Conservation (phyloP, 495 filamentous ascomycete genomes). For the Trichoderma orchidacearum region DNA sequence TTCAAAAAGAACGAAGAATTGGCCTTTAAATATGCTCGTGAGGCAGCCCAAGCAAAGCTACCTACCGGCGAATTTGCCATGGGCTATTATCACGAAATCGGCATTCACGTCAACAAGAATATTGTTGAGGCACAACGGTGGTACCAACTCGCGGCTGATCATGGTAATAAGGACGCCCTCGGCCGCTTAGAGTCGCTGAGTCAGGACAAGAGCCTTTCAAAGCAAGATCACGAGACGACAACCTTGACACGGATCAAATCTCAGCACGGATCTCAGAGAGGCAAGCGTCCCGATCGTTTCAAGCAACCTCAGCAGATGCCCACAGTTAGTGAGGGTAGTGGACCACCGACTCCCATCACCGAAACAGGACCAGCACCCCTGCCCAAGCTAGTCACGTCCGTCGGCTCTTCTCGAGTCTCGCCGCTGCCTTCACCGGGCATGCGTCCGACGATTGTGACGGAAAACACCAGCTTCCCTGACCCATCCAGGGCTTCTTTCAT, state of each 20-base stretch:
- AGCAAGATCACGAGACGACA: conserved; percentile 83
- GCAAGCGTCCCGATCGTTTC: conserved; percentile 53
- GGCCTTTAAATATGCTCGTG: conserved; percentile 79
- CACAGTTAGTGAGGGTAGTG: conserved; percentile 25
- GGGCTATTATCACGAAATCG: conserved; percentile 96
- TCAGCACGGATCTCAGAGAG: conserved; percentile 74
- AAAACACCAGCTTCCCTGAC: conserved; percentile 56
- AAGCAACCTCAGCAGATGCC: conserved; percentile 34
- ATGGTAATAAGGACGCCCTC: conserved; percentile 83
- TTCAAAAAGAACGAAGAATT: conserved; percentile 93
- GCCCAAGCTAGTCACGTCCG: conserved; percentile 9
- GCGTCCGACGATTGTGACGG: conserved; percentile 15
- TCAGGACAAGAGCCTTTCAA: conserved; percentile 73
- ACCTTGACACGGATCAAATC: conserved; percentile 86
- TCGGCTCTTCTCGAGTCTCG: conserved; percentile 12
- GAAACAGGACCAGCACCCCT: conserved; percentile 2
- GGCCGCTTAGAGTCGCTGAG: conserved; percentile 73
- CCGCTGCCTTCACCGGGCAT: conserved; percentile 8
- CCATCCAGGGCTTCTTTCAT: conserved; percentile 24
- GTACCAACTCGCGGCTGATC: conserved; percentile 82
- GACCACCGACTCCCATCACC: conserved; percentile 3
- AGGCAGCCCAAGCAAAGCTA: conserved; percentile 66
- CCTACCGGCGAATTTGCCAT: conserved; percentile 92
- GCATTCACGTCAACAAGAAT: conserved; percentile 71
- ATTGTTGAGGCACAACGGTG: conserved; percentile 72